Percentiles rank a stretch among this genome's conserved stretches.
phyloP scores from a whole-genome alignment of 1,284 basidiomycete genomes.

The Dichomitus squalens region DNA sequence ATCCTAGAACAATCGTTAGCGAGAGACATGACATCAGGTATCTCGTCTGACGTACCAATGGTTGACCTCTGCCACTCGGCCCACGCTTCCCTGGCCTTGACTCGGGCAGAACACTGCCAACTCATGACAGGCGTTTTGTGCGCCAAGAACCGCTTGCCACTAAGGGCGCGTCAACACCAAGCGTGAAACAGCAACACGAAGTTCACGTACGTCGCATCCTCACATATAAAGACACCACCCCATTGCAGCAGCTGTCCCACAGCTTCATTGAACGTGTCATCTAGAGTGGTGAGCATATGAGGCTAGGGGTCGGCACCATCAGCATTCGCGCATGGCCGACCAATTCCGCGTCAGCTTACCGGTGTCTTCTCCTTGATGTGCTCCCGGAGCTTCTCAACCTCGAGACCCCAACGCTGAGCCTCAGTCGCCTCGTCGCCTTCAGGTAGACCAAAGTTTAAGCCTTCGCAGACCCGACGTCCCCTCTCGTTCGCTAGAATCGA shows the following conservation, averaged over 20 bases:
- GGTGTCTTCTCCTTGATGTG: constrained; percentile 56
- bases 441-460: constrained; percentile 47
- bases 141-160: constrained; percentile 77
- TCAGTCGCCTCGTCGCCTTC: constrained; percentile 42
- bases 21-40: constrained; percentile 9
- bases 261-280: constrained; percentile 79
- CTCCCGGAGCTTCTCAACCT: constrained; percentile 56
- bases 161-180: constrained; percentile 33
- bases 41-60: constrained; percentile 51
- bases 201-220: constrained; percentile 69
- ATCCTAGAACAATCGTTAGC: constrained; percentile 6
- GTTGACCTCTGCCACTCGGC: constrained; percentile 70
- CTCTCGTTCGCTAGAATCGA: constrained; percentile 66
- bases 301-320: constrained; percentile 39
- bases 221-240: constrained; percentile 77
- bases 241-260: constrained; percentile 81
- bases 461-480: constrained; percentile 72
- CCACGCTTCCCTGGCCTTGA: constrained; percentile 71
- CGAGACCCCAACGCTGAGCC: constrained; percentile 75
- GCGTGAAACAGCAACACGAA: background rate
- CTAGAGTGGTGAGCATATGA: constrained; percentile 55
- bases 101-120: constrained; percentile 68
- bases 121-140: constrained; percentile 75
- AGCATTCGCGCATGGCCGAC: constrained; percentile 14
- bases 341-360: constrained; percentile 40